Evolutionary conservation across 2,329 filamentous ascomycete species (phyloP).

Genomic region (Leptographium lundbergii): DNA sequence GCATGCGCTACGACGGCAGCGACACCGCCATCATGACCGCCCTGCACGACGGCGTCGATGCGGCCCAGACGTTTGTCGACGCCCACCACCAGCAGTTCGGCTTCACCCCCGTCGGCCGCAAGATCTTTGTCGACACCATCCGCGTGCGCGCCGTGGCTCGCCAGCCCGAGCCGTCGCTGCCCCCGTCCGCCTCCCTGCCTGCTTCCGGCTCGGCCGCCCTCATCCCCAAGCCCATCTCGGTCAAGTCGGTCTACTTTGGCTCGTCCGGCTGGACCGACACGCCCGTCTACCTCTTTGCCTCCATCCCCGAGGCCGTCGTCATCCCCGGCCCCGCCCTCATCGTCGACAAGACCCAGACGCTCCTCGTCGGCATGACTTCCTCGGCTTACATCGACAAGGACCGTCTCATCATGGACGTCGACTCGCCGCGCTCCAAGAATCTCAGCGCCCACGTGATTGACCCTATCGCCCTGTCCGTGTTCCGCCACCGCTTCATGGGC

Average conservation of each 20-base stretch:
- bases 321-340: conserved; percentile 49
- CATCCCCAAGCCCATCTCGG: conserved; percentile 26
- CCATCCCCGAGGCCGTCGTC: conserved; percentile 45
- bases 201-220: conserved; percentile 22
- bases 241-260: conserved; percentile 45
- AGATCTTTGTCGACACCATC: conserved; percentile 61
- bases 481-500: conserved; percentile 72
- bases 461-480: conserved; percentile 58
- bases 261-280: conserved; percentile 31
- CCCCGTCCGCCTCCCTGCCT: not conserved
- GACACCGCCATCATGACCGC: conserved; percentile 80
- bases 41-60: conserved; percentile 35
- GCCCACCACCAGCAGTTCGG: conserved; percentile 62
- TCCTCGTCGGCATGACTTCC: conserved; percentile 53
- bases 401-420: conserved; percentile 54
- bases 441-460: conserved; percentile 38
- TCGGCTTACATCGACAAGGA: conserved; percentile 52
- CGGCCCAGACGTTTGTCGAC: conserved; percentile 52
- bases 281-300: conserved; percentile 53
- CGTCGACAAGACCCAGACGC: conserved; percentile 55
- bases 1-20: conserved; percentile 82
- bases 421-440: conserved; percentile 15
- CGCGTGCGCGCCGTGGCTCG: conserved; percentile 50
- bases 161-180: not conserved
- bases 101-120: conserved; percentile 49